phyloP scores from a whole-genome alignment of 2,329 filamentous ascomycete species.

The Scopulariopsis brevicaulis region DNA sequence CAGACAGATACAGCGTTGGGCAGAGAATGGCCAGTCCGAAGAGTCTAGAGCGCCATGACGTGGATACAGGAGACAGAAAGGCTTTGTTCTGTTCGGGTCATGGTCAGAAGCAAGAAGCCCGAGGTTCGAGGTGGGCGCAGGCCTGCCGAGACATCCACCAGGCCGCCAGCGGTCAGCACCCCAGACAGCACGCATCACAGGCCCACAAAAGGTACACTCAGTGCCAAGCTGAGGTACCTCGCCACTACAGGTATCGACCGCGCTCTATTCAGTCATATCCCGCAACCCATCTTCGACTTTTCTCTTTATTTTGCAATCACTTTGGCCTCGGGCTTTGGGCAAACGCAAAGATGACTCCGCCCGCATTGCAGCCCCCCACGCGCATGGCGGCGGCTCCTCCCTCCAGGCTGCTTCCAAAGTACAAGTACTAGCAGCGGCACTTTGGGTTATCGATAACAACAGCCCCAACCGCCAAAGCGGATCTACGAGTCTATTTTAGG shows the following conservation, averaged over 20 bases:
- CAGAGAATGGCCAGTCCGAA: too few relatives aligned
- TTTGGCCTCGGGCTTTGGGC: neutral
- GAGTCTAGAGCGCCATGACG: too few relatives aligned
- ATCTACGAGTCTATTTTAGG: neutral
- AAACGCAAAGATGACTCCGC: neutral
- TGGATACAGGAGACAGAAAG: too few relatives aligned
- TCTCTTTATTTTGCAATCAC: neutral
- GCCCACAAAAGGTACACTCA: neutral
- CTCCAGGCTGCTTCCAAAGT: too few relatives aligned
- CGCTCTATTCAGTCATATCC: neutral
- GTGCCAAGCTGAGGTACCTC: neutral
- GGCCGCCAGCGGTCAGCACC: neutral
- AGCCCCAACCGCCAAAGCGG: neutral
- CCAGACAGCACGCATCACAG: neutral
- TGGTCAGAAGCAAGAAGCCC: neutral
- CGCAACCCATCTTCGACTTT: neutral
- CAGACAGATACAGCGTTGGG: too few relatives aligned
- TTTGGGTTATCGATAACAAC: neutral
- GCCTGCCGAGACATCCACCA: neutral
- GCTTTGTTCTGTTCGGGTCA: too few relatives aligned
- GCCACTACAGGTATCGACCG: neutral
- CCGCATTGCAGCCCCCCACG: neutral
- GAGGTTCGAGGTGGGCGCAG: neutral
- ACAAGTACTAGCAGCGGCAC: neutral
- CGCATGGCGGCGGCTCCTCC: neutral